These are phyloP conservation scores for Phytomonas francai DNA, from an alignment of 208 protist species.

Conservation along the genomic window DNA sequence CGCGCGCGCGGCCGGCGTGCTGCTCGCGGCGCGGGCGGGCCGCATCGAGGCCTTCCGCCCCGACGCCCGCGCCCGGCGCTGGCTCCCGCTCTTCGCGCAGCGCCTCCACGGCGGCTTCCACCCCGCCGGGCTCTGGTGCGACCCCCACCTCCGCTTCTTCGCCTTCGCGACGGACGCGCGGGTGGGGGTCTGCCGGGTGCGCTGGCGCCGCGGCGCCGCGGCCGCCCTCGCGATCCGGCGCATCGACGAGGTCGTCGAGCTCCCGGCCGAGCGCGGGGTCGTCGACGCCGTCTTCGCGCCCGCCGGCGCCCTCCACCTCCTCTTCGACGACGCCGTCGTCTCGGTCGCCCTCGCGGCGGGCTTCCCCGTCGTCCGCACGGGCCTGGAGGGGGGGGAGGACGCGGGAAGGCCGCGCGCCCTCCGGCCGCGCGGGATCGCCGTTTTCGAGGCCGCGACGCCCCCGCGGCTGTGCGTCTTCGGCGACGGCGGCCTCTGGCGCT, in stretches of 20 bases:
- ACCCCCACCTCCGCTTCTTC: conserved; percentile 48
- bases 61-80: conserved; percentile 34
- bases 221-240: conserved; percentile 27
- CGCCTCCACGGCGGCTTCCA: conserved; percentile 59
- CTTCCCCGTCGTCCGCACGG: conserved; percentile 36
- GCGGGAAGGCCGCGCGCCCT: background rate
- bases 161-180: conserved; percentile 80
- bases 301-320: conserved; percentile 31
- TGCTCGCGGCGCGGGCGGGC: conserved; percentile 60
- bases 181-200: conserved; percentile 39
- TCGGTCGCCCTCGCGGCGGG: conserved; percentile 45
- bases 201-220: conserved; percentile 31
- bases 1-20: conserved; percentile 35
- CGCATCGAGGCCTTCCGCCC: conserved; percentile 70
- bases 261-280: conserved; percentile 46
- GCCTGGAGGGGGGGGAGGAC: background rate
- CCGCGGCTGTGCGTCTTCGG: conserved; percentile 3
- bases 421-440: no score
- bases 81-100: conserved; percentile 66
- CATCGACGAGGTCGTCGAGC: conserved; percentile 50
- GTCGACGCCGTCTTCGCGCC: conserved; percentile 47
- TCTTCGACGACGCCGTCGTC: conserved; percentile 54
- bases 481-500: background rate
- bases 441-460: conserved; percentile 10
- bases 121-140: conserved; percentile 61